These are phyloP conservation scores for Huntiella omanensis DNA, from an alignment of 2,329 filamentous ascomycete species.

Conservation along the genomic window DNA sequence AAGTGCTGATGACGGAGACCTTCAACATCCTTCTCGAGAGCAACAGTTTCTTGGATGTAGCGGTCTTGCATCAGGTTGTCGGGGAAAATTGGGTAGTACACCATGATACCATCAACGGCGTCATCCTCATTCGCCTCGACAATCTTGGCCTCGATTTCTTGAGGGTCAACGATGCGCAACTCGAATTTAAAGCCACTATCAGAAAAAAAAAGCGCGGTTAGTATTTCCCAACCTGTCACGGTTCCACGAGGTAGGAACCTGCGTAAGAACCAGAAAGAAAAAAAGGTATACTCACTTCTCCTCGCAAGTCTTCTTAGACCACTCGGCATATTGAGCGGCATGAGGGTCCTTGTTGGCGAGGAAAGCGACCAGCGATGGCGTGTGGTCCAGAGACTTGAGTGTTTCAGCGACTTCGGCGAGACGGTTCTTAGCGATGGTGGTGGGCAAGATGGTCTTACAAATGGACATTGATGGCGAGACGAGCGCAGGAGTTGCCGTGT, in stretches of 20 bases:
- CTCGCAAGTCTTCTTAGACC: slow-evolving; percentile 88
- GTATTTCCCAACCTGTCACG: background rate
- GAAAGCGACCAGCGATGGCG: slow-evolving; percentile 75
- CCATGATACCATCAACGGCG: slow-evolving; percentile 71
- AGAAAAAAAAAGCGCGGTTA: background rate
- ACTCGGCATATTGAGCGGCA: slow-evolving; percentile 85
- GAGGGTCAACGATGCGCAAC: slow-evolving; percentile 66
- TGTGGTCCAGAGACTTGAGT: slow-evolving; percentile 48
- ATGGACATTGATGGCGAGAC: slow-evolving; percentile 16
- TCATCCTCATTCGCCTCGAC: slow-evolving; percentile 66
- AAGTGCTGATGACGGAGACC: slow-evolving; percentile 85
- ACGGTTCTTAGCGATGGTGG: slow-evolving; percentile 67
- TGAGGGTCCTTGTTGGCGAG: slow-evolving; percentile 82
- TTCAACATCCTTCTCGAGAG: slow-evolving; percentile 83
- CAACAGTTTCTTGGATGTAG: slow-evolving; percentile 89
- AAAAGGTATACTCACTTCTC: slow-evolving; percentile 49
- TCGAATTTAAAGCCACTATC: slow-evolving; percentile 74
- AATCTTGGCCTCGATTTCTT: slow-evolving; percentile 77
- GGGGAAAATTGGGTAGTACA: slow-evolving; percentile 94
- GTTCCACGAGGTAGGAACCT: background rate
- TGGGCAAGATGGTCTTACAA: slow-evolving; percentile 87
- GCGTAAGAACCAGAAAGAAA: background rate
- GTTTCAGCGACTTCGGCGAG: slow-evolving; percentile 61
- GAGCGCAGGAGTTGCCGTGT: background rate
- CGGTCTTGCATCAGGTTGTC: slow-evolving; percentile 68